A percentile compares a stretch with the other conserved stretches of the same genome.
Conservation (phyloP, 2,329 filamentous ascomycete species). For the Mycosphaerella sp. region DNA sequence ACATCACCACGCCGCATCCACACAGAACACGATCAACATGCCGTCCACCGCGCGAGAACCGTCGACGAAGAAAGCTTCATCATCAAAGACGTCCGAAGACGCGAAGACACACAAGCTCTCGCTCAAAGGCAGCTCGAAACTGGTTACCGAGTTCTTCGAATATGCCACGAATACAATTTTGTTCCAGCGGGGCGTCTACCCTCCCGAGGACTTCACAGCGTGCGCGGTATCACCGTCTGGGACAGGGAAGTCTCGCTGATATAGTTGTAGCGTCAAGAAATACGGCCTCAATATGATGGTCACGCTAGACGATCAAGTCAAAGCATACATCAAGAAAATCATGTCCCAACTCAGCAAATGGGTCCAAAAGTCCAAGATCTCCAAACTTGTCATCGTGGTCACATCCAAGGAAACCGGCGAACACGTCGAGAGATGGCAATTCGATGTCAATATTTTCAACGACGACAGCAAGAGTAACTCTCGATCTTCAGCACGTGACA, state of each 20-base stretch:
- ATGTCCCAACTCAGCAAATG: slow-evolving; percentile 96
- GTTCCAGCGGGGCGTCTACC: slow-evolving; percentile 80
- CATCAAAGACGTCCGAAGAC: slow-evolving; percentile 47
- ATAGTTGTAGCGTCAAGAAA: slow-evolving; percentile 69
- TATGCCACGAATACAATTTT: slow-evolving; percentile 98
- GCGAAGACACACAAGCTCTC: slow-evolving; percentile 94
- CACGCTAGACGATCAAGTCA: slow-evolving; percentile 94
- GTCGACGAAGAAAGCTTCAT: slow-evolving; percentile 13
- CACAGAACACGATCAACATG: slow-evolving; percentile 9
- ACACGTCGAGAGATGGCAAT: slow-evolving; percentile 96
- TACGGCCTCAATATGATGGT: slow-evolving; percentile 99
- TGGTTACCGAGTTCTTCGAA: slow-evolving; percentile 84
- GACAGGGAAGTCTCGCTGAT: slow-evolving; percentile 1
- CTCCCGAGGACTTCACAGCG: slow-evolving; percentile 94
- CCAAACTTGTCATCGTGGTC: slow-evolving; percentile 92
- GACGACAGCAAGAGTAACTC: slow-evolving; percentile 40
- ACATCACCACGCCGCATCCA: not conserved
- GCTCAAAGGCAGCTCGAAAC: slow-evolving; percentile 59
- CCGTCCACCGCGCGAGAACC: slow-evolving; percentile 16
- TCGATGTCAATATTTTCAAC: slow-evolving; percentile 52
- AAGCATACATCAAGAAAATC: slow-evolving; percentile 98
- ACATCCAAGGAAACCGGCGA: slow-evolving; percentile 96
- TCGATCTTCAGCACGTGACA: slow-evolving; percentile 44
- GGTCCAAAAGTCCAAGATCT: slow-evolving; percentile 97
- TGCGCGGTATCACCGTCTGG: slow-evolving; percentile 40